Evolutionary conservation across 495 filamentous ascomycete species (phyloP), one percentile per base, ranked within the genome.

Genomic region (Peziza echinospora): DNA sequence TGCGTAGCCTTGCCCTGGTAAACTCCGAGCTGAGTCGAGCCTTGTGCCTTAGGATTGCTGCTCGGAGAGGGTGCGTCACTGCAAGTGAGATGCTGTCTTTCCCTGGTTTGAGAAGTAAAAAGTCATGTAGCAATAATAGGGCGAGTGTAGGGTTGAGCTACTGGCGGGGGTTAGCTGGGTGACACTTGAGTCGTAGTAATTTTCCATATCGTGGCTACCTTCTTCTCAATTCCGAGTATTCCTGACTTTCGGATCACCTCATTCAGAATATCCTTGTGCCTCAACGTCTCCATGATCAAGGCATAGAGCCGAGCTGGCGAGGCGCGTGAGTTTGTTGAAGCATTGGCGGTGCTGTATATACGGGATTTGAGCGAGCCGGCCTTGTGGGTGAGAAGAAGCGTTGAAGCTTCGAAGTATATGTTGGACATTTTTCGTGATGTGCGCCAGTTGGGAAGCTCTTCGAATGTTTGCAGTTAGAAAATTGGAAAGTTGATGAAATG

Each of bases 201-300:
- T 28, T 25, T 7, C 39, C 44, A 40, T 43, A 22, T 19, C 21
- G 41, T 3, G 21, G 1, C 19, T 62, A 92, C 86, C 75, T 93
- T 93, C 41, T 72, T 78, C 64, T 97, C 89, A 0, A 75, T 51
- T 8, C 67, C 65, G 11, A 91, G 64, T 5, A 92, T 63, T 21
- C 73, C 75, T 2, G 84, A 69, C 26, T 68, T 71, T 44, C 87
- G 82, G 57, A 97, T 75, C 3, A 94, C 78, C 48, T 91, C 84
- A 44, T 83, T 81, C 11, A 97, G 64, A 2, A 93, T 67, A 19
- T 69, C 58, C 49, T 83, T 83, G 83, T 91, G 93, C 78, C 93
- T 93, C 40, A 80, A 72, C 1, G 83, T 76, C 58, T 94, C 85
- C 24, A 75, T 72, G 28, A 79, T 75, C 5, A 97, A 63, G 2